These are phyloP conservation scores for Pichia rugopelliculosa DNA, from an alignment of 805 yeast genomes.

Conservation along the genomic window DNA sequence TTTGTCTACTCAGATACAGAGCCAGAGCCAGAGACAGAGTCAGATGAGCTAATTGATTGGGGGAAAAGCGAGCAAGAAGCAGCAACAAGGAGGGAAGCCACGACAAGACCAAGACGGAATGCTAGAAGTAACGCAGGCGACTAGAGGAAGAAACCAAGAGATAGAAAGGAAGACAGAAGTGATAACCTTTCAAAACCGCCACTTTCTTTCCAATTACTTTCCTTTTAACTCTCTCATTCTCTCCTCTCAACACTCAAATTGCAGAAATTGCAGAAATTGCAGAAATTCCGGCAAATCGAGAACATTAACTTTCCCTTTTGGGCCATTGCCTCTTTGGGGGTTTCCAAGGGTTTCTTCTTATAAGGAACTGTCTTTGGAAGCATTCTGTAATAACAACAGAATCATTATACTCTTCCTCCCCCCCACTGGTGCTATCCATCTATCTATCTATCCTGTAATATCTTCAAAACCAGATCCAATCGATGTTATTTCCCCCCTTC, in stretches of 20 bases:
- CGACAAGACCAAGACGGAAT: not conserved
- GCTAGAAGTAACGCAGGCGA: not conserved
- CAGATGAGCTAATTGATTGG: not conserved
- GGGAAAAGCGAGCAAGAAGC: not conserved
- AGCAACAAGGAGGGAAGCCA: not conserved
- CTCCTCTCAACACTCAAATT: too few relatives aligned
- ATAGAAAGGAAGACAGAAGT: not conserved
- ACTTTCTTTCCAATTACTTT: not conserved
- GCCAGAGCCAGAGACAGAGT: not conserved
- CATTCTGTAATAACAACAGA: too few relatives aligned
- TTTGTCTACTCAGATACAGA: too few relatives aligned
- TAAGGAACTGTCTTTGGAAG: too few relatives aligned
- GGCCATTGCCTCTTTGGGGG: not conserved
- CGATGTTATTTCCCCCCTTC: too few relatives aligned
- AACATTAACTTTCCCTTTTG: not conserved
- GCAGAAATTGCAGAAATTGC: not conserved
- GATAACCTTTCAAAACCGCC: not conserved
- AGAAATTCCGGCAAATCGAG: too few relatives aligned
- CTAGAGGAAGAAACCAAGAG: not conserved
- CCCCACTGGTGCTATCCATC: too few relatives aligned
- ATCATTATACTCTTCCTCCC: too few relatives aligned
- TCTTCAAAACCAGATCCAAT: too few relatives aligned
- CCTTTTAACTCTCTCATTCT: not conserved
- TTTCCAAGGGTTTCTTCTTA: not conserved
- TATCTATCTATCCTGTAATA: too few relatives aligned